Evolutionary conservation across 2,329 filamentous ascomycete genomes (phyloP).

Genomic region (Ophiostoma novo-ulmi): DNA sequence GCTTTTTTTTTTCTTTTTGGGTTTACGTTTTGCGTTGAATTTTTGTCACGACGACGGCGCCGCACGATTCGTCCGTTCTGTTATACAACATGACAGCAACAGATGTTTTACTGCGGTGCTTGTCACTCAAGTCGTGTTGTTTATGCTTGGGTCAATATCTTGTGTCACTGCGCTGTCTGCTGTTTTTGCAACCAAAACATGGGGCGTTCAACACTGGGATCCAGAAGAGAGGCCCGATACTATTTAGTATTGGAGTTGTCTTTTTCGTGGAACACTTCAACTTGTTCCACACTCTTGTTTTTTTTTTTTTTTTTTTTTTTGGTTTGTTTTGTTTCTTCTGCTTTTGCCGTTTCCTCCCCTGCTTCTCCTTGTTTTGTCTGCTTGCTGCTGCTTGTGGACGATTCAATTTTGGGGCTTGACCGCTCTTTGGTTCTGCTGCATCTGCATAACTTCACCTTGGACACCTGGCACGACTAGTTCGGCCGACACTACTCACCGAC

Average conservation of each 20-base stretch:
- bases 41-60: conserved; percentile 25
- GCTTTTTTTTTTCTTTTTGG: neutral
- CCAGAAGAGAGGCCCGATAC: conserved; percentile 48
- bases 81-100: conserved; percentile 68
- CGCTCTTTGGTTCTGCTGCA: neutral
- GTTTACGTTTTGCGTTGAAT: neutral
- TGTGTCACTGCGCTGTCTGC: conserved; percentile 60
- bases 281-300: conserved; percentile 46
- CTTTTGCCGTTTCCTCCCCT: conserved; percentile 23
- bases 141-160: conserved; percentile 51
- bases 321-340: conserved; percentile 23
- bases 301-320: conserved; percentile 23
- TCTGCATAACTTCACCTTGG: neutral
- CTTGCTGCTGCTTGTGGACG: neutral
- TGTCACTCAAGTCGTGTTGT: neutral
- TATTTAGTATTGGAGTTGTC: conserved; percentile 36
- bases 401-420: conserved; percentile 3
- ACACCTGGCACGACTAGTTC: conserved; percentile 7
- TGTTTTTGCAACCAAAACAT: conserved; percentile 85
- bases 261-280: conserved; percentile 60
- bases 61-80: conserved; percentile 40
- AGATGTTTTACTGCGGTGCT: conserved; percentile 36
- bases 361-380: conserved; percentile 14
- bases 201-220: conserved; percentile 69
- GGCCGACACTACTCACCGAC: conserved; percentile 3